Base-by-base conservation (phyloP, 1,284 basidiomycete species). In the Papiliotrema terrestris region DNA sequence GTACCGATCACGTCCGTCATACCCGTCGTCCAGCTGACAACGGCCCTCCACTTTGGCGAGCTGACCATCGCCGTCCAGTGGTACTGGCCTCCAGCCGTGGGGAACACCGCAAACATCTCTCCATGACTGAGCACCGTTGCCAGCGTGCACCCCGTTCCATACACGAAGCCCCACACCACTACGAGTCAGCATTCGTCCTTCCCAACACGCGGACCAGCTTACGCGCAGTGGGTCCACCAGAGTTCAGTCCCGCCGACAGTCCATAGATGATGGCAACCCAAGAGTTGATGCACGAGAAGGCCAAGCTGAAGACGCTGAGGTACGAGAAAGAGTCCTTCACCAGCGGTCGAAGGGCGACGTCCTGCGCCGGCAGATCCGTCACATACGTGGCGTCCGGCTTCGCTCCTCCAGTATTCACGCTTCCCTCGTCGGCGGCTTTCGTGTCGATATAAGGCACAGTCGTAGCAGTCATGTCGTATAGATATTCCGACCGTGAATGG, bases 121-220 rank as follows among this genome's bases (percentile, higher is more conserved):
- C 55, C 52, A 42, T 55, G 60, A 19, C 49, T 52, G 8, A 59
- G 46, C 5, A 56, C 55, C 2, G 55, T 57, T 22, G 54, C 54
- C 19, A 57, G 35, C 22, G 49, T 62, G 37, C 49, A 58, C n/a
- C 48, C 29, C 17, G 57, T 55, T 1, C 51, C 60, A 50, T 62
- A 62, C 19, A 59, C 22, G 37, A 62, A 62, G 1, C 60, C 60
- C 39, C 47, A 62, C 2, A 57, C 48, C 47, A 62, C 60, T 62
- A 25, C 22, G 3, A 11, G 32, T 51, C 17, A 51, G 50, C 39
- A 13, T 11, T 11, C 8, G 5, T 32, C 26, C 35, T 23, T 22
- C 25, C 13, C 23, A 13, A 29, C 3, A 19, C 15, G 29, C 14
- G 20, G 4, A 26, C 15, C 15, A 11, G 51, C 60, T 36, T 25